phyloP scores from a whole-genome alignment of 768 basidiomycete genomes.

The Mycena pura region DNA sequence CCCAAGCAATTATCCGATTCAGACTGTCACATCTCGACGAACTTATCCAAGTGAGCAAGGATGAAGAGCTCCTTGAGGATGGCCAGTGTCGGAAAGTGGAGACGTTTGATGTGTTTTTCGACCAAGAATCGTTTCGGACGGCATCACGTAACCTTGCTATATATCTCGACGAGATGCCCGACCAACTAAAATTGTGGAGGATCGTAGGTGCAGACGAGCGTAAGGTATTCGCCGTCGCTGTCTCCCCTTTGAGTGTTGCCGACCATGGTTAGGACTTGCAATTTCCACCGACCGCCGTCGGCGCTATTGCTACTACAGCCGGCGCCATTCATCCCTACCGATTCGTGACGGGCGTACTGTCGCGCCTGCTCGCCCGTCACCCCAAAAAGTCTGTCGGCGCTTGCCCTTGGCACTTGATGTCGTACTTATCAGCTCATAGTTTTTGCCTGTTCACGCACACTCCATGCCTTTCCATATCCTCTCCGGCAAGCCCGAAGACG shows the following conservation, averaged over 20 bases:
- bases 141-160: conserved; percentile 40
- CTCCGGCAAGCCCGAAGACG: conserved; percentile 24
- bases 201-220: conserved; percentile 12
- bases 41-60: conserved; percentile 42
- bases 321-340: conserved; percentile 60
- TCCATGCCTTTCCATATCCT: conserved; percentile 49
- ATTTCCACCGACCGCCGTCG: conserved; percentile 42
- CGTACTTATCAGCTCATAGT: conserved; percentile 30
- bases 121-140: conserved; percentile 40
- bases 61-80: conserved; percentile 45
- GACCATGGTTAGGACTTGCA: conserved; percentile 41
- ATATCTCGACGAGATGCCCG: conserved; percentile 51
- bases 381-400: conserved; percentile 31
- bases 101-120: conserved; percentile 49
- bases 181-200: conserved; percentile 39
- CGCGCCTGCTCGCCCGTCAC: conserved; percentile 46
- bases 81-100: conserved; percentile 55
- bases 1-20: conserved; percentile 48
- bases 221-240: not conserved
- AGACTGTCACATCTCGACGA: conserved; percentile 51
- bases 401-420: too few species aligned
- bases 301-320: conserved; percentile 48
- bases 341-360: conserved; percentile 50
- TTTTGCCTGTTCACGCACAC: conserved; percentile 52
- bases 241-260: not conserved